Base-by-base conservation (phyloP, 768 basidiomycete genomes). In the Chiua virens region DNA sequence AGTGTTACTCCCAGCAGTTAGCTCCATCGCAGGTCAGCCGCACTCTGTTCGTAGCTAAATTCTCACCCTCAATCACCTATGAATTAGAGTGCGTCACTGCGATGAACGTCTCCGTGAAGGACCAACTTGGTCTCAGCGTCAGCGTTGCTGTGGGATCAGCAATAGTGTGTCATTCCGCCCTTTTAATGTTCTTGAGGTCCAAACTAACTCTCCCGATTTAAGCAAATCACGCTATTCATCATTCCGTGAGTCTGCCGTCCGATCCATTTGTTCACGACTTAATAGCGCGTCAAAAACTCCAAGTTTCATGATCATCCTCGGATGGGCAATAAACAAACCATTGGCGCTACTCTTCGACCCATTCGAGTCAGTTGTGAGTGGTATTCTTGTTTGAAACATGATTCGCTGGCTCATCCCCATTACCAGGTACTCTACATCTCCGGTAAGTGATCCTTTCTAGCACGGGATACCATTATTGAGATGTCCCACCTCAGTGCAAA, bases 141-240 rank as follows among this genome's bases (percentile, higher is more conserved):
- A 87, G 88, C 40, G 88, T 94, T 18, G 88, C 92, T 17, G 86
- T 92, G 36, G 87, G 89, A 22, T 86, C 86, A 17, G 83, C 85
- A 15, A 84, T 88, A 56, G 85, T 87, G 53, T 58, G 84, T 75
- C 56, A 32, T 28, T 32, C 18, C 35, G 9, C 11, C 6, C 36
- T 35, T 43, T 50, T 18, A 43, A 25, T 8, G 9, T 40, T 37
- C n/a, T 49, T 42, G 37, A 39, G 2, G 13, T 35, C 35, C 15
- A 28, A 25, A 36, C 20, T 2, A 7, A 47, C 40, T 43, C 38
- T 47, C 43, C 38, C 7, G 13, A 42, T 27, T 17, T 8, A 52
- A 92, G 85, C 89, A 91, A 86, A 87, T 87, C 53, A 83, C 89
- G 1, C 78, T 95, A 56, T 82, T 94, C 64, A 82, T 97, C 65